Evolutionary conservation across 2,329 filamentous ascomycete genomes (phyloP), one percentile per base, ranked within the genome.

Genomic region (Diaporthe caulivora): DNA sequence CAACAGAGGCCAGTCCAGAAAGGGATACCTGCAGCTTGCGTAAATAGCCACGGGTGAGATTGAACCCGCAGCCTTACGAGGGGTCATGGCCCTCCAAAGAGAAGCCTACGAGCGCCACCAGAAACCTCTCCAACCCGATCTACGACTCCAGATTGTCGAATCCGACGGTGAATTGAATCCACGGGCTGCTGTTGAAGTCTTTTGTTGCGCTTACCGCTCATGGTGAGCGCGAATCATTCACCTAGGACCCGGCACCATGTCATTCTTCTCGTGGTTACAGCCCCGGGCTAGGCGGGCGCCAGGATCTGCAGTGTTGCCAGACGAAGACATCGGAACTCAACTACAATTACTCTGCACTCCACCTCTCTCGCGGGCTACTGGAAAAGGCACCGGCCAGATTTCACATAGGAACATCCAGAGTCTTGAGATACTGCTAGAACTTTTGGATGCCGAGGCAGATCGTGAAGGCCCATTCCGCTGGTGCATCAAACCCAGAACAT

Each of bases 401-500:
- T 72, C 76, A 7, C 29, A 73, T 34, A 67, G 75, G 51, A 51
- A 40, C 10, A 67, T 77, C 21, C 54, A 53, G 13, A 31, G 62
- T 29, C 74, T 77, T 34, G 70, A 71, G 55, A 69, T 64, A 17
- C 60, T 67, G n/a, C 70, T 77, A 51, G 24, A 37, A 37, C 31
- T 64, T 26, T 54, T 77, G 13, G 76, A 77, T 34, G 49, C 58
- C 18, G 49, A 55, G 15, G 68, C 29, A 37, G 34, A 71, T 3
- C 71, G 76, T 51, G 24, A 31, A 40, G 73, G 44, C 29, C 26
- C 73, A 21, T 29, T 29, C n/a, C 34, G 31, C 53, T 76, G 75
- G 74, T 17, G 47, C 13, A 42, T 17, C 18, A 65, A 67, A 44
- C 76, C 76, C 24, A 71, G 74, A 40, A 68, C 72, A 10, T 77